phyloP scores from a whole-genome alignment of 176 grass and related monocot species.

The Panicum miliaceum region DNA sequence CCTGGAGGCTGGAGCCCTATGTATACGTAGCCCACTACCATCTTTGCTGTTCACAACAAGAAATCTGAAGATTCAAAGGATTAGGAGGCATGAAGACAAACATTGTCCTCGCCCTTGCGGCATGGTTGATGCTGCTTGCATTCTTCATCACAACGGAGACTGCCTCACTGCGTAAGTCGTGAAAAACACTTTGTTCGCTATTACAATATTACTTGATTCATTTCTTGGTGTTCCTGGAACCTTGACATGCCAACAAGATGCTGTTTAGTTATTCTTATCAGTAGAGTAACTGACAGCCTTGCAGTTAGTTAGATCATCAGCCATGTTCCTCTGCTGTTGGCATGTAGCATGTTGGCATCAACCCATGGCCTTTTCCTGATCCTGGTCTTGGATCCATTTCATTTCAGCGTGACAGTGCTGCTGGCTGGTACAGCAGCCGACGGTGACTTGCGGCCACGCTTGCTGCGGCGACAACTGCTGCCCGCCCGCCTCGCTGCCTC shows the following conservation, averaged over 20 bases:
- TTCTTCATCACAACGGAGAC: slow-evolving; percentile 33
- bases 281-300: not conserved
- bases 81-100: slow-evolving; percentile 45
- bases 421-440: slow-evolving; percentile 56
- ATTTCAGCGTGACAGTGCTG: slow-evolving; percentile 66
- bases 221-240: not conserved
- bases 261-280: not conserved
- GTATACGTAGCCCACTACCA: not conserved
- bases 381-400: not conserved
- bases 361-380: not conserved
- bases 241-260: not conserved
- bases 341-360: slow-evolving; percentile 32
- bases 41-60: not conserved
- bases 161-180: slow-evolving; percentile 39
- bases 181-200: not conserved
- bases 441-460: slow-evolving; percentile 56
- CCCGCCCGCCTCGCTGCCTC: slow-evolving; percentile 21
- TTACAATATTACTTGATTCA: not conserved
- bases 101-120: slow-evolving; percentile 31
- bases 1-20: not conserved
- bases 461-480: slow-evolving; percentile 66
- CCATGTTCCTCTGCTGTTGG: slow-evolving; percentile 8
- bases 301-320: not conserved
- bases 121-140: slow-evolving; percentile 50
- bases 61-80: not conserved